Evolutionary conservation across 2,329 filamentous ascomycete species (phyloP).

Genomic region (Verticillium albo-atrum): DNA sequence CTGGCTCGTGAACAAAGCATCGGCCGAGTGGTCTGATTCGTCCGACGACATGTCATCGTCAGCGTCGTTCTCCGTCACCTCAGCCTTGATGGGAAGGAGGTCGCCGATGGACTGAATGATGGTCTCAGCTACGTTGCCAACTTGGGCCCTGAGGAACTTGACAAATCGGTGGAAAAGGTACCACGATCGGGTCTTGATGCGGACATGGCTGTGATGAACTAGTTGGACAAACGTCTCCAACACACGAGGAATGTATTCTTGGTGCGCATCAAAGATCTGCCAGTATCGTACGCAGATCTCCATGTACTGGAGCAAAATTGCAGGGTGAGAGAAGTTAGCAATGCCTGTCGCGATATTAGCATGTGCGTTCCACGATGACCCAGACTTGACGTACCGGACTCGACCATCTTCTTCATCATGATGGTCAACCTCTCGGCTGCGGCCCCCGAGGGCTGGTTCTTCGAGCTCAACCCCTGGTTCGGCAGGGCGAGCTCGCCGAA

Average conservation of each 20-base stretch:
- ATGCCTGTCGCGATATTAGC: conserved; percentile 52
- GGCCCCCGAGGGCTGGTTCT: conserved; percentile 73
- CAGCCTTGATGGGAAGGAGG: conserved; percentile 84
- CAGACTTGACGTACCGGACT: conserved; percentile 65
- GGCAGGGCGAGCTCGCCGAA: conserved; percentile 93
- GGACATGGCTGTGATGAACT: conserved; percentile 81
- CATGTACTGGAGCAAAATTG: conserved; percentile 95
- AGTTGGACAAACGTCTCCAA: conserved; percentile 88
- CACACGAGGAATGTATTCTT: conserved; percentile 75
- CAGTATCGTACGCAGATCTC: conserved; percentile 95
- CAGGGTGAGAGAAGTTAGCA: conserved; percentile 80
- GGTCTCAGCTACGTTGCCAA: conserved; percentile 85
- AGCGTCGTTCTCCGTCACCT: conserved; percentile 71
- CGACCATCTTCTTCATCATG: conserved; percentile 95
- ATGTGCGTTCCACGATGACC: background rate
- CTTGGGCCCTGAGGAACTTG: conserved; percentile 76
- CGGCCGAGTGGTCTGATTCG: conserved; percentile 83
- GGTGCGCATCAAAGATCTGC: conserved; percentile 84
- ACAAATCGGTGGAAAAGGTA: conserved; percentile 93
- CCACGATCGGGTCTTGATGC: conserved; percentile 89
- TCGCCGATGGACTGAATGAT: conserved; percentile 89
- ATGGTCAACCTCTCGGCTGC: conserved; percentile 78
- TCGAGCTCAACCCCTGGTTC: conserved; percentile 79
- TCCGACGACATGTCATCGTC: conserved; percentile 96
- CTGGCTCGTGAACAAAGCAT: conserved; percentile 86